Evolutionary conservation across 495 filamentous ascomycete genomes (phyloP), one percentile per base, ranked within the genome.

Genomic region (Penicilliopsis zonata): DNA sequence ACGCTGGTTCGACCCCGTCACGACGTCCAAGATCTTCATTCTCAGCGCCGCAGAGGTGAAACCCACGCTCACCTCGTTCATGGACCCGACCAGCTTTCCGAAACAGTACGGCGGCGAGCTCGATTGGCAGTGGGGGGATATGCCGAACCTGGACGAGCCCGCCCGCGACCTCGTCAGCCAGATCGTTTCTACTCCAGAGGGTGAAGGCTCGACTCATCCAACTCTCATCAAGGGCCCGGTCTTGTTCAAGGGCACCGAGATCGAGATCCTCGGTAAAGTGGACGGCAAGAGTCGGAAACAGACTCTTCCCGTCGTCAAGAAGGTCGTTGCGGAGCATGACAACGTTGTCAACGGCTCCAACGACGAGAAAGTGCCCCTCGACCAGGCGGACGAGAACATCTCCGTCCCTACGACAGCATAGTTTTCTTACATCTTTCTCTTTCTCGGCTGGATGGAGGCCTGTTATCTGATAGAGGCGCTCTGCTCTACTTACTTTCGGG

Each of bases 1-100:
- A 64, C 76, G 78, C 47, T 94, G 86, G 86, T 93, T 93, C 50
- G 86, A 94, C 57, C 86, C 86, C 16, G 80, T 80, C 36, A 94
- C 86, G 28, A 83, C 85, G 3, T 86, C 81, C 39, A 93, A 94
- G 59, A 93, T 94, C 46, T 88, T 93, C 51, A 86, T 94, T 41
- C 71, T 93, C 36, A 66, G 65, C 31, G 56, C 72, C 14, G 44
- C 67, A 19, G 77, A 90, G 52, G 74, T 90, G 33, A 63, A 76
- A 31, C 61, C 76, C 4, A 86, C 82, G 3, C 67, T 94, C 9
- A 70, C 72, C 35, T 58, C 69, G 17, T 93, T 86, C 60, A 85
- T 94, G 58, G 78, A 90, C n/a, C 57, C 70, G 0, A 61, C 67
- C 31, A 78, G 83, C 46, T 82, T 94, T 28, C 86, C 86, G 9